Evolutionary conservation across 2,329 filamentous ascomycete genomes (phyloP).

Genomic region (Aspergillus pseudoglaucus): DNA sequence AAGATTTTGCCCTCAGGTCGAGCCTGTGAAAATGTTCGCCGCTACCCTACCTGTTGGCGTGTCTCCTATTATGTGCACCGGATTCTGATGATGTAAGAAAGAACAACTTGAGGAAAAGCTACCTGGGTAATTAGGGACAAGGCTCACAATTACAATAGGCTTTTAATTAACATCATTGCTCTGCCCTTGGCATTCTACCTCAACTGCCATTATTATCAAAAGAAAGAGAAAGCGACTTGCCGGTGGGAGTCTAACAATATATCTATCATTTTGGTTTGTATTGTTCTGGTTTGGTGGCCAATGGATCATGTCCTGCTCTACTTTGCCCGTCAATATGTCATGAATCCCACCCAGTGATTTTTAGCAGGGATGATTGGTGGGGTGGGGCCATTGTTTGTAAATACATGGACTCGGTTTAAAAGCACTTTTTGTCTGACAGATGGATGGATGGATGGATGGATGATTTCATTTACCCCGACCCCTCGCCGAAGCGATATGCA

Average conservation of each 20-base stretch:
- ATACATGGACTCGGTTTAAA: too few relatives aligned
- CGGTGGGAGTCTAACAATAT: background rate
- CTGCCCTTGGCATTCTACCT: background rate
- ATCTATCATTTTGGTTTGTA: background rate
- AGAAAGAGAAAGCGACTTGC: background rate
- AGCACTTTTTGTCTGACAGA: too few relatives aligned
- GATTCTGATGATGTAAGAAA: background rate
- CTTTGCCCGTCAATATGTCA: too few relatives aligned
- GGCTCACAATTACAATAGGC: background rate
- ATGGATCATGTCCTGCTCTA: too few relatives aligned
- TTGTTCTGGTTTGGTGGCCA: too few relatives aligned
- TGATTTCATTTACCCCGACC: slow-evolving; percentile 6
- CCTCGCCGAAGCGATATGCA: slow-evolving; percentile 8
- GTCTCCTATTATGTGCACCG: background rate
- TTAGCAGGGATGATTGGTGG: too few relatives aligned
- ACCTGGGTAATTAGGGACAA: background rate
- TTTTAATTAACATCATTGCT: background rate
- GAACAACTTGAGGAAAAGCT: background rate
- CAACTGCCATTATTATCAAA: background rate
- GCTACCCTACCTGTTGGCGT: background rate
- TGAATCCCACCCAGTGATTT: too few relatives aligned
- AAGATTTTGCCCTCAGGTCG: background rate
- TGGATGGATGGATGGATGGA: too few relatives aligned
- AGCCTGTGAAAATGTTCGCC: background rate
- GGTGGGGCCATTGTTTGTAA: too few relatives aligned